These are phyloP conservation scores for Physcomitrellopsis africana DNA, from an alignment of 225 moss, liverwort and hornwort genomes.

Conservation along the genomic window DNA sequence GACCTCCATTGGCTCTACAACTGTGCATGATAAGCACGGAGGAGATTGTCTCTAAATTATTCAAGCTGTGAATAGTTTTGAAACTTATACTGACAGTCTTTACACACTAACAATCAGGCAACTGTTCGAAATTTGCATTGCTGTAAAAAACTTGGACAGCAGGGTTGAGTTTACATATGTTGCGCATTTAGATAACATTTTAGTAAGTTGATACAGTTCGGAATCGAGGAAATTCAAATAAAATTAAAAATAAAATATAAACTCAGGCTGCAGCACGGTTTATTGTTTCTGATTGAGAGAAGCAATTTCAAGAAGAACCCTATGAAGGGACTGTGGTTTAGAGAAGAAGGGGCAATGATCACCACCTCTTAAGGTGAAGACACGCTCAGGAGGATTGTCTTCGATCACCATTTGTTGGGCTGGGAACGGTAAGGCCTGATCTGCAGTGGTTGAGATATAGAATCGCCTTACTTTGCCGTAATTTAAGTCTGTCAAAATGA, in stretches of 20 bases:
- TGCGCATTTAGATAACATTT: too few species aligned
- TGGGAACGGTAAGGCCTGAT: constrained; percentile 70
- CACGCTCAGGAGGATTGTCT: constrained; percentile 82
- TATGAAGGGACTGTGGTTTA: constrained; percentile 87
- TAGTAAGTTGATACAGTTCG: too few species aligned
- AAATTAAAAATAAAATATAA: neutral
- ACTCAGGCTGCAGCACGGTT: neutral
- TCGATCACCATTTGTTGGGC: constrained; percentile 70
- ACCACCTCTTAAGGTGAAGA: constrained; percentile 82
- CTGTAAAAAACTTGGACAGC: too few species aligned
- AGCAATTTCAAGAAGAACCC: constrained; percentile 76
- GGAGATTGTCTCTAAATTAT: too few species aligned
- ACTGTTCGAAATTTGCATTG: too few species aligned
- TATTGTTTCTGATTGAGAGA: constrained; percentile 58
- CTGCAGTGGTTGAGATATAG: constrained; percentile 77
- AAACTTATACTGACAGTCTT: too few species aligned
- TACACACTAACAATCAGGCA: too few species aligned
- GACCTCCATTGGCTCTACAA: too few species aligned
- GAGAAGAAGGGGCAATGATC: constrained; percentile 95
- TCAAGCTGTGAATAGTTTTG: too few species aligned
- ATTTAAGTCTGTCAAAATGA: constrained; percentile 62
- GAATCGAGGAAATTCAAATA: too few species aligned
- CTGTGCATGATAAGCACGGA: too few species aligned
- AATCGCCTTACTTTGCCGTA: constrained; percentile 80
- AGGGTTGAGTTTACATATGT: too few species aligned